Conservation (phyloP, 2,329 filamentous ascomycete species). For the Paraphoma chrysanthemicola region DNA sequence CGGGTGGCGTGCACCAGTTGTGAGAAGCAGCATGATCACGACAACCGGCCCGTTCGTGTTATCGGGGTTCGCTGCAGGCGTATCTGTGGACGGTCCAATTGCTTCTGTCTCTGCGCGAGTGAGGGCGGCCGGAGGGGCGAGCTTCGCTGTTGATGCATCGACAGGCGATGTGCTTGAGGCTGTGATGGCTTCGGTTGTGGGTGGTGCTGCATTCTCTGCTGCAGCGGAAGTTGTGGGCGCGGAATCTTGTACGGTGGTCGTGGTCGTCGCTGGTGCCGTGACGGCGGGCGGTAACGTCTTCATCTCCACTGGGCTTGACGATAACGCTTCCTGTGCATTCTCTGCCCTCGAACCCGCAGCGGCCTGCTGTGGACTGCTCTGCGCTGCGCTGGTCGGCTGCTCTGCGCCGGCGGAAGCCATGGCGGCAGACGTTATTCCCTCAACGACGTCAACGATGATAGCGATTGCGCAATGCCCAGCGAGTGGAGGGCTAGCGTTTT, state of each 20-base stretch:
- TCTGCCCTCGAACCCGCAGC: constrained; percentile 28
- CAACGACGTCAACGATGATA: constrained; percentile 25
- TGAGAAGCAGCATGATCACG: constrained; percentile 82
- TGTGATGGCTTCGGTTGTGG: constrained; percentile 15
- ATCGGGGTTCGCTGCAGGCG: constrained; percentile 48
- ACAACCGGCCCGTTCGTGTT: constrained; percentile 56
- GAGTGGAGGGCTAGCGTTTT: constrained; percentile 12
- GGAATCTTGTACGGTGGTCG: constrained; percentile 17
- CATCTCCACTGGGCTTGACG: constrained; percentile 46
- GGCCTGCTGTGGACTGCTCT: constrained; percentile 29
- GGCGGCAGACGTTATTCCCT: constrained; percentile 25
- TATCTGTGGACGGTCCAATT: constrained; percentile 56
- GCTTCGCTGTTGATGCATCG: constrained; percentile 26
- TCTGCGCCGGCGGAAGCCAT: constrained; percentile 40
- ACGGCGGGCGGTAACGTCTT: constrained; percentile 33
- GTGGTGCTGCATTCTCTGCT: constrained; percentile 14
- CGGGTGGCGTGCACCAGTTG: constrained; percentile 80
- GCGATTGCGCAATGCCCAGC: constrained; percentile 24
- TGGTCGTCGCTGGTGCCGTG: constrained; percentile 20
- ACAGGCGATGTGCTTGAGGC: constrained; percentile 17
- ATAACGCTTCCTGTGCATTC: constrained; percentile 27
- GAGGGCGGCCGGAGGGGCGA: constrained; percentile 35
- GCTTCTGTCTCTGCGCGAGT: constrained; percentile 53
- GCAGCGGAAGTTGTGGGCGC: constrained; percentile 21
- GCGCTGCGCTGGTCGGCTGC: constrained; percentile 32